Evolutionary conservation across 495 filamentous ascomycete genomes (phyloP), one percentile per base, ranked within the genome.

Genomic region (Hapsidospora chrysogenum): DNA sequence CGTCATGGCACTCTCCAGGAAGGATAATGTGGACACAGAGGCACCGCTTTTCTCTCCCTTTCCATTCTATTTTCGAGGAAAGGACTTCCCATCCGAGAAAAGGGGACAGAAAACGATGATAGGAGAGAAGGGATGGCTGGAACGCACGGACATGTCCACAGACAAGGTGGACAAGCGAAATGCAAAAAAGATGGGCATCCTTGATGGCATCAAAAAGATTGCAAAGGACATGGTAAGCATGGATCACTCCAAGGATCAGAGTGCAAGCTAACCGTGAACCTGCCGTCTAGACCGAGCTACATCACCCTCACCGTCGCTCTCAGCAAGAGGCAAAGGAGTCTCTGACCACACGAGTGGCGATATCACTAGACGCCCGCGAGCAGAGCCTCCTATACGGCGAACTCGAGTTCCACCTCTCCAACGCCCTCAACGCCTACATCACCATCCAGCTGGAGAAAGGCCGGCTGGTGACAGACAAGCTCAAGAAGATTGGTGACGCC

Each of bases 51-150:
- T 36, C 17, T 36, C 33, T 8, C 35, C 25, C 8, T 17, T 29
- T 8, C 25, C 15, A 6, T 37, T 29, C 7, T 37, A 37, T 14
- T 37, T 29, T 10, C 25, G 17, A n/a, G 35, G 11, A 2, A 2
- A 29, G 11, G 35, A 30, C 5, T 21, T 14, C 15, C 35, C 35
- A 1, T 13, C 26, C 11, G 26, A 27, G 3, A 41, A 14, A 17
- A 37, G 43, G n/a, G 47, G 36, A 29, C 38, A 33, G 29, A 66
- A 66, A 53, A 56, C 49, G 3, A 18, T 66, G 33, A 50, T 64
- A 21, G 61, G 62, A 9, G 44, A 62, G 13, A 50, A 58, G n/a
- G 62, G 62, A 14, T 64, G 60, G 60, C 52, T 66, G 2, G 62
- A 64, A 40, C 47, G 49, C 14, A 64, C 61, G 0, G 52, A 52